Percentiles rank a stretch among this genome's conserved stretches.
Evolutionary conservation across 192 early-diverging fungal genomes (phyloP).

Genomic region (Coemansia sp.): DNA sequence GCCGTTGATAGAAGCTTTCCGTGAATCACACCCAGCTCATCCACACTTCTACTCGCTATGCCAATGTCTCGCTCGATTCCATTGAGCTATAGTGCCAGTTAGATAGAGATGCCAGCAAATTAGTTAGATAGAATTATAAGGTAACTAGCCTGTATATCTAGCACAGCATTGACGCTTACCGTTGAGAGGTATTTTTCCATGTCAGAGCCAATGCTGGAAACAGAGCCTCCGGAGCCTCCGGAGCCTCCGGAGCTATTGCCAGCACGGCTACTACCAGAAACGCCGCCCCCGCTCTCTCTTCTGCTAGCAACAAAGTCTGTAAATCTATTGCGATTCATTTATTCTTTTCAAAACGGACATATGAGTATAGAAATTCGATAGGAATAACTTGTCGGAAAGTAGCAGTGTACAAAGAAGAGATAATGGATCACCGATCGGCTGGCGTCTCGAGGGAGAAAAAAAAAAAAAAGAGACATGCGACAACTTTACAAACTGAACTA

Average conservation of each 20-base stretch:
- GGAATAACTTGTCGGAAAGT: not conserved
- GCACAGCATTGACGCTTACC: conserved; percentile 9
- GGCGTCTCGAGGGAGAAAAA: not conserved
- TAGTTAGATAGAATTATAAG: not conserved
- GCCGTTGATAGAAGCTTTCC: conserved; percentile 39
- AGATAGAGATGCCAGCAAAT: not conserved
- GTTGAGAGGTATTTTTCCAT: conserved; percentile 49
- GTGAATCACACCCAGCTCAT: conserved; percentile 39
- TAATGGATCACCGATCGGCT: not conserved
- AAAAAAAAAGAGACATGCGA: not conserved
- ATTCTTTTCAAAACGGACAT: not conserved
- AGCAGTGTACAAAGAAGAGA: not conserved
- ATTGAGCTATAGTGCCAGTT: conserved; percentile 21
- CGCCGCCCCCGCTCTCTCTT: conserved; percentile 7
- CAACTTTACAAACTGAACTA: not conserved
- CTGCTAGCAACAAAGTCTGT: conserved; percentile 19
- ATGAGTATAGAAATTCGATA: not conserved
- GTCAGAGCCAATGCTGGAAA: conserved; percentile 16
- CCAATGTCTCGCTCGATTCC: conserved; percentile 44
- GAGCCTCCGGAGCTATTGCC: conserved; percentile 6
- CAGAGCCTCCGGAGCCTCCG: conserved; percentile 16
- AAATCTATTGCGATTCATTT: conserved; percentile 29
- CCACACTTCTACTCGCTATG: conserved; percentile 22
- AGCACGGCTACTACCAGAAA: conserved; percentile 15
- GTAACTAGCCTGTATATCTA: not conserved